Evolutionary conservation across 208 protist species (phyloP).

Genomic region (Porcisia deanei): DNA sequence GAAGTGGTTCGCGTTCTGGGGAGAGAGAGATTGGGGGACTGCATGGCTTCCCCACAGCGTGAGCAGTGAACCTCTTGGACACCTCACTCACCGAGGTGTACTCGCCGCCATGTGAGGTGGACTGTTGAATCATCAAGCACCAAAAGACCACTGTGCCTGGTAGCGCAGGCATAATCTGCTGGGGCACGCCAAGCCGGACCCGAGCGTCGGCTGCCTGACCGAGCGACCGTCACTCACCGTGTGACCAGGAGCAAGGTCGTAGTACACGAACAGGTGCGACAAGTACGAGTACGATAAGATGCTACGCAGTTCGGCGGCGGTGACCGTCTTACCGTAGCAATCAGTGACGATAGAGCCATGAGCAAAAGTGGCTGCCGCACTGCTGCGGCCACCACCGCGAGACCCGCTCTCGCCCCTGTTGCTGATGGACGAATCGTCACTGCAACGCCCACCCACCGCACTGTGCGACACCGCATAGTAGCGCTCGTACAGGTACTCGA

Average conservation of each 20-base stretch:
- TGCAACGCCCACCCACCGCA: constrained; percentile 1
- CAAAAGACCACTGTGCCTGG: constrained; percentile 65
- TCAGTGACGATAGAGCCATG: constrained; percentile 28
- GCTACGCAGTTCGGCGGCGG: constrained; percentile 47
- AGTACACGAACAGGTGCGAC: constrained; percentile 74
- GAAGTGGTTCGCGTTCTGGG: too few species aligned
- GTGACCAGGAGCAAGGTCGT: constrained; percentile 28
- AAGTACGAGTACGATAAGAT: constrained; percentile 53
- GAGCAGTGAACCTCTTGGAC: too few species aligned
- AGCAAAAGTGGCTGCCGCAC: constrained; percentile 17
- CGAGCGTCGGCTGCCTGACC: constrained; percentile 1
- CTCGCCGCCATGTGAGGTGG: not conserved
- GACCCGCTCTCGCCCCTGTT: constrained; percentile 4
- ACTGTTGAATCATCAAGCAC: constrained; percentile 12
- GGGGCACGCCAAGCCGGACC: constrained; percentile 5
- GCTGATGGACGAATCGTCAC: constrained; percentile 4
- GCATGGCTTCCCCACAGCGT: too few species aligned
- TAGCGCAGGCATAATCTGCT: constrained; percentile 45
- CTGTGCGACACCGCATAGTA: constrained; percentile 31
- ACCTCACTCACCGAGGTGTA: not conserved
- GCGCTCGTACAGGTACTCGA: constrained; percentile 60
- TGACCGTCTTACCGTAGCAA: constrained; percentile 35
- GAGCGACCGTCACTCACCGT: constrained; percentile 1
- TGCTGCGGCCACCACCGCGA: constrained; percentile 4
- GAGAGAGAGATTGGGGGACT: too few species aligned